A percentile compares a stretch with the other conserved stretches of the same genome.
phyloP scores from a whole-genome alignment of 306 rosid genomes.

The Carpinus viminea region DNA sequence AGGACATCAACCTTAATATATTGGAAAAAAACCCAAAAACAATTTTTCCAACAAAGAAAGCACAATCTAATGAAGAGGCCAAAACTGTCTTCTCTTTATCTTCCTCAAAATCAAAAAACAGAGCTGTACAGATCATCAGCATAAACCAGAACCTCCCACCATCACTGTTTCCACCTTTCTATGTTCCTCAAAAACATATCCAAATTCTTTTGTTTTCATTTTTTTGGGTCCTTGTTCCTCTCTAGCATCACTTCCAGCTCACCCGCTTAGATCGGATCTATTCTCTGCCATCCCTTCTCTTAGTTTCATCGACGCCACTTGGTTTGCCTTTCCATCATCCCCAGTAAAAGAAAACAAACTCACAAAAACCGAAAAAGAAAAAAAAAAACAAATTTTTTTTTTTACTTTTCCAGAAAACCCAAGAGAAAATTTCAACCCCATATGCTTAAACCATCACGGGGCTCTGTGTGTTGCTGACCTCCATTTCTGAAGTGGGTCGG shows the following conservation, averaged over 20 bases:
- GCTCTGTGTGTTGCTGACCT: constrained; percentile 4
- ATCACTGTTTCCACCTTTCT: neutral
- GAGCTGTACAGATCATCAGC: constrained; percentile 8
- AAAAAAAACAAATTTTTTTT: neutral
- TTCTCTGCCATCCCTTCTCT: constrained; percentile 38
- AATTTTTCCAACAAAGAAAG: neutral
- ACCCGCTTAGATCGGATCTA: constrained; percentile 76
- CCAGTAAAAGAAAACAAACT: constrained; percentile 35
- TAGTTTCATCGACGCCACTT: constrained; percentile 47
- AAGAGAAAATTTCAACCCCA: neutral
- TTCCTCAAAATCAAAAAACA: neutral
- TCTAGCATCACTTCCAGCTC: constrained; percentile 49
- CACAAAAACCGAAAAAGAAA: constrained; percentile 16
- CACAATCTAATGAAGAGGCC: constrained; percentile 14
- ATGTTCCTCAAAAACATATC: constrained; percentile 7
- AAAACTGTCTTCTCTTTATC: constrained; percentile 16
- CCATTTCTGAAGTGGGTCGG: constrained; percentile 32
- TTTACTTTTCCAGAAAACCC: neutral
- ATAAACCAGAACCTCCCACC: no score
- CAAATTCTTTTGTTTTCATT: neutral
- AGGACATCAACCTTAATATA: neutral
- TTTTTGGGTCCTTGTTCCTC: constrained; percentile 25
- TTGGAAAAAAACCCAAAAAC: neutral
- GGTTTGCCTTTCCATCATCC: constrained; percentile 39
- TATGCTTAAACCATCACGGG: constrained; percentile 16